phyloP scores from a whole-genome alignment of 2,329 filamentous ascomycete species.

The Akanthomyces muscarius region DNA sequence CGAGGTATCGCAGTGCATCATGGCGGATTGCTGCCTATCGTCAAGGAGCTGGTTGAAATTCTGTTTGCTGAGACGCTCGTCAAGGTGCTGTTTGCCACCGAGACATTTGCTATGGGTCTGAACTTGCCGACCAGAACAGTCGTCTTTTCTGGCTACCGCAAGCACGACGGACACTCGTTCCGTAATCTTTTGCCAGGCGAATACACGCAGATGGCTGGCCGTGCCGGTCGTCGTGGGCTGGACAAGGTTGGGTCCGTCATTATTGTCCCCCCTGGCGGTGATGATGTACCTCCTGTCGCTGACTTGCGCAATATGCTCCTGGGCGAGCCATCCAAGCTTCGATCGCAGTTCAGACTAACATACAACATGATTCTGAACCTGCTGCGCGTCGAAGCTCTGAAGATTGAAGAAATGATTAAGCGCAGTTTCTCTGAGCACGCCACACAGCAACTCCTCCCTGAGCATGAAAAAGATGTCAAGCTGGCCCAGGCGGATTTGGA shows the following conservation, averaged over 20 bases:
- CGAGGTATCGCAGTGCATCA: slow-evolving; percentile 95
- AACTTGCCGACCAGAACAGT: slow-evolving; percentile 95
- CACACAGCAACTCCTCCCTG: slow-evolving; percentile 86
- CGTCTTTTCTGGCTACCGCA: slow-evolving; percentile 94
- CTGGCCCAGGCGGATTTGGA: slow-evolving; percentile 86
- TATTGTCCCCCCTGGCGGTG: slow-evolving; percentile 74
- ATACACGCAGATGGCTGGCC: slow-evolving; percentile 97
- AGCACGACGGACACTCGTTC: slow-evolving; percentile 91
- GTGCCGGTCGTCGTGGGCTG: slow-evolving; percentile 87
- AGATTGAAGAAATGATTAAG: slow-evolving; percentile 99
- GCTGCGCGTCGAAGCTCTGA: slow-evolving; percentile 88
- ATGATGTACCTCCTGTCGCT: slow-evolving; percentile 79
- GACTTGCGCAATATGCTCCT: slow-evolving; percentile 91
- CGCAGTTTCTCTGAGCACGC: slow-evolving; percentile 98
- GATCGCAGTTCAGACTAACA: slow-evolving; percentile 92
- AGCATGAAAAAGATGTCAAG: slow-evolving; percentile 93
- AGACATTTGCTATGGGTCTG: slow-evolving; percentile 97
- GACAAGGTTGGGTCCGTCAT: slow-evolving; percentile 93
- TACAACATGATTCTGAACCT: slow-evolving; percentile 99
- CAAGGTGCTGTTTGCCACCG: slow-evolving; percentile 94
- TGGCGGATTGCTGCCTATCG: slow-evolving; percentile 88
- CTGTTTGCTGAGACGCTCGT: slow-evolving; percentile 92
- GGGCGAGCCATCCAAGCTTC: slow-evolving; percentile 88
- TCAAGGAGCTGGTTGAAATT: slow-evolving; percentile 97
- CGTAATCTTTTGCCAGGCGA: slow-evolving; percentile 89